phyloP scores from a whole-genome alignment of 495 filamentous ascomycete genomes.

The Antarctomyces pellizariae region DNA sequence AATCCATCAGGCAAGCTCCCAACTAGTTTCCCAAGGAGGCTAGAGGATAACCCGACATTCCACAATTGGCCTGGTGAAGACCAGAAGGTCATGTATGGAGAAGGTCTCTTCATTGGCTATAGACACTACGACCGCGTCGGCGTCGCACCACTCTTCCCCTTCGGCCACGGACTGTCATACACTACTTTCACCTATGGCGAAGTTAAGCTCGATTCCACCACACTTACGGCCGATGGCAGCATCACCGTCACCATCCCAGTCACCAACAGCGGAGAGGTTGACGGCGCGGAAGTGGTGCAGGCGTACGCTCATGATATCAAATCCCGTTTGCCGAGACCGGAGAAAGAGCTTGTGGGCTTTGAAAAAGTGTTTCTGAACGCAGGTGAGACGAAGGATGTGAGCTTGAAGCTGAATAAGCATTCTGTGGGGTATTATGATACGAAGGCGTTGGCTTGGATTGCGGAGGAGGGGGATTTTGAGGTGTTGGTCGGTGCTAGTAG shows the following conservation, averaged over 20 bases:
- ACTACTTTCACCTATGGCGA: conserved; percentile 49
- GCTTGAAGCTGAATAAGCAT: conserved; percentile 43
- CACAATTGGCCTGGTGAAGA: conserved; percentile 72
- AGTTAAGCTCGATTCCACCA: conserved; percentile 24
- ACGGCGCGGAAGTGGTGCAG: conserved; percentile 60
- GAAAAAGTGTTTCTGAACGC: conserved; percentile 48
- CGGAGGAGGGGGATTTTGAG: conserved; percentile 50
- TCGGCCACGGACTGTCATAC: conserved; percentile 70
- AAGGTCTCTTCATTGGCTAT: conserved; percentile 70
- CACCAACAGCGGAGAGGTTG: conserved; percentile 38
- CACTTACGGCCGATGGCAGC: conserved; percentile 25
- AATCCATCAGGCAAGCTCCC: conserved; percentile 46
- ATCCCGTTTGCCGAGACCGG: conserved; percentile 35
- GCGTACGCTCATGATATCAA: conserved; percentile 40
- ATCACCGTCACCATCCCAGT: conserved; percentile 39
- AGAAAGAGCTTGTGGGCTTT: conserved; percentile 62
- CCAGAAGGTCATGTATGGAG: conserved; percentile 54
- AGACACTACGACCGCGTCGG: conserved; percentile 55
- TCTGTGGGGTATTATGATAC: conserved; percentile 69
- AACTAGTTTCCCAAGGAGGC: conserved; percentile 53
- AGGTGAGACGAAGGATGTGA: conserved; percentile 44
- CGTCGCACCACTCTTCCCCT: conserved; percentile 45
- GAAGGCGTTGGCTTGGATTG: conserved; percentile 42
- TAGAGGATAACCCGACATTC: conserved; percentile 64
- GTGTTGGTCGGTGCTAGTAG: conserved; percentile 33